phyloP scores from a whole-genome alignment of 2,329 filamentous ascomycete genomes.

The Cercospora sesami region DNA sequence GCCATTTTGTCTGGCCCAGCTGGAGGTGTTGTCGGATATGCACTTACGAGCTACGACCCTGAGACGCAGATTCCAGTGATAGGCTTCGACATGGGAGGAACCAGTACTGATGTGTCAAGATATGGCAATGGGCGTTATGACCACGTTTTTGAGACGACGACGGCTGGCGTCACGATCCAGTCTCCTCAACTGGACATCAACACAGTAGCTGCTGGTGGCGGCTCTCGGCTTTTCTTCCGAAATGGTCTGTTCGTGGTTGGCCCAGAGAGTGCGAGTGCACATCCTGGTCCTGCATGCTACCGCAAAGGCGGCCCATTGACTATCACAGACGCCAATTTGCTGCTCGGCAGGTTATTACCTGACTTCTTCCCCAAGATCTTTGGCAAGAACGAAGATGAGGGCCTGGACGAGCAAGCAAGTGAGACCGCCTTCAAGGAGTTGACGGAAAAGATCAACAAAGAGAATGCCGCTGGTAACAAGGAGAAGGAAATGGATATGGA shows the following conservation, averaged over 20 bases:
- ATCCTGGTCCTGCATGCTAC: conserved; percentile 88
- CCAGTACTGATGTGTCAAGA: conserved; percentile 85
- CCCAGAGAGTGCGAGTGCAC: conserved; percentile 82
- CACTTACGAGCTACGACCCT: conserved; percentile 84
- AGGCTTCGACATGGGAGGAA: conserved; percentile 95
- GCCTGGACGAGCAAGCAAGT: conserved; percentile 73
- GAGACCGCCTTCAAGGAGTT: conserved; percentile 73
- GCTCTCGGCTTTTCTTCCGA: conserved; percentile 79
- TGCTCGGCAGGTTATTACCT: conserved; percentile 77
- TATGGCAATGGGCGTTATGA: conserved; percentile 80
- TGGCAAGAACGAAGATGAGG: conserved; percentile 81
- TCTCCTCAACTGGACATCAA: conserved; percentile 93
- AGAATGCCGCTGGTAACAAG: conserved; percentile 62
- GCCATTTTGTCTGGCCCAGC: conserved; percentile 87
- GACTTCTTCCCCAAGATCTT: conserved; percentile 97
- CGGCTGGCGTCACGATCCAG: conserved; percentile 90
- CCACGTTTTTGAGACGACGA: conserved; percentile 92
- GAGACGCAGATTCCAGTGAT: conserved; percentile 82
- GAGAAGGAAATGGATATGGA: conserved; percentile 70
- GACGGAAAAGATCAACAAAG: conserved; percentile 73
- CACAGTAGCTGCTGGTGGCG: conserved; percentile 87
- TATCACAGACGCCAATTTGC: conserved; percentile 90
- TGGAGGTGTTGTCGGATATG: conserved; percentile 91
- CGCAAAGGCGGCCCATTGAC: conserved; percentile 84
- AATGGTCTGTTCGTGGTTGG: conserved; percentile 90